These are phyloP conservation scores for Cladosporium sp. DNA, from an alignment of 2,329 filamentous ascomycete genomes.

Conservation along the genomic window DNA sequence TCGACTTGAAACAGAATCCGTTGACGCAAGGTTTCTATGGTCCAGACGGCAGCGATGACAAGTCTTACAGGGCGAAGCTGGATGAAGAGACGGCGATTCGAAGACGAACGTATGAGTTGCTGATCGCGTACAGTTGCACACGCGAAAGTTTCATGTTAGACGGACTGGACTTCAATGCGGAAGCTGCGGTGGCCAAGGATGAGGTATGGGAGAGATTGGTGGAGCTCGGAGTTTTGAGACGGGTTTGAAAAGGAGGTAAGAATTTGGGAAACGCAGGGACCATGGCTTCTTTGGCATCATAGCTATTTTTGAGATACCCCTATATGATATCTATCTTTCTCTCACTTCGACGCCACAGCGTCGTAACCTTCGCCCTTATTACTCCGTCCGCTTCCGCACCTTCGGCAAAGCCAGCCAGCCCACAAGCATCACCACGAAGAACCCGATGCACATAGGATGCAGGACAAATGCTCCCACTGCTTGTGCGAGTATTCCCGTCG, in stretches of 20 bases:
- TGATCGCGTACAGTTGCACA: slow-evolving; percentile 67
- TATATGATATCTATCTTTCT: slow-evolving; percentile 10
- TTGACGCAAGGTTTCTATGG: slow-evolving; percentile 88
- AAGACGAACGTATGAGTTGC: slow-evolving; percentile 75
- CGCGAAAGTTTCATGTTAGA: slow-evolving; percentile 56
- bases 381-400: slow-evolving; percentile 58
- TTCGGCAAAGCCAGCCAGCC: slow-evolving; percentile 61
- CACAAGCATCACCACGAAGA: slow-evolving; percentile 62
- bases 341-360: background rate
- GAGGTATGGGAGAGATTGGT: slow-evolving; percentile 53
- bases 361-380: background rate
- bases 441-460: slow-evolving; percentile 61
- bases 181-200: slow-evolving; percentile 49
- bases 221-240: slow-evolving; percentile 51
- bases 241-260: slow-evolving; percentile 1
- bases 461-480: slow-evolving; percentile 60
- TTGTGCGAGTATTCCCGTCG: slow-evolving; percentile 61
- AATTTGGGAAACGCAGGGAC: background rate
- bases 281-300: background rate
- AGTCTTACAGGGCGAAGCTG: slow-evolving; percentile 60
- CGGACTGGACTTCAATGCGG: slow-evolving; percentile 60
- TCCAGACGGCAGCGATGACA: slow-evolving; percentile 51
- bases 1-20: slow-evolving; percentile 83
- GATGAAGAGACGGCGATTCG: slow-evolving; percentile 77
- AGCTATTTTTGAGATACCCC: slow-evolving; percentile 10